A percentile compares a stretch with the other conserved stretches of the same genome.
Evolutionary conservation across 2,329 filamentous ascomycete genomes (phyloP).

Genomic region (Drechslerella stenobrocha): DNA sequence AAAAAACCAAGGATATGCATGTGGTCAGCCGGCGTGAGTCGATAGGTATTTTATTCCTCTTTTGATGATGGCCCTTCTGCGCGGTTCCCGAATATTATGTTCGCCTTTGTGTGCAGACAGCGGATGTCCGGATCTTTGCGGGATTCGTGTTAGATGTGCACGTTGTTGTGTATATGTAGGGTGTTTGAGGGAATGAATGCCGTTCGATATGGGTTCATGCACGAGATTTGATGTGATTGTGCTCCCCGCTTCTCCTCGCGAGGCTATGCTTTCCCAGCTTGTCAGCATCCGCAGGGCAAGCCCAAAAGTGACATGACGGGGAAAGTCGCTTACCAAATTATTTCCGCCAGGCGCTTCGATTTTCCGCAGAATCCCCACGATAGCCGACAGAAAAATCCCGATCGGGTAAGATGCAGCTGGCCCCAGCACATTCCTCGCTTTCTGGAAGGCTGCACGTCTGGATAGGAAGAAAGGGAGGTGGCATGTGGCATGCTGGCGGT

Average conservation of each 20-base stretch:
- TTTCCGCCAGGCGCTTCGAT: constrained; percentile 47
- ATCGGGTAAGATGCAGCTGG: constrained; percentile 46
- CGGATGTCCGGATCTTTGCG: no score
- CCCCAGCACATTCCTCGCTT: constrained; percentile 35
- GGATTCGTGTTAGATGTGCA: no score
- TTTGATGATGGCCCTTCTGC: constrained; percentile 3
- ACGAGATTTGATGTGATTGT: no score
- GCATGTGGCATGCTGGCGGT: background rate
- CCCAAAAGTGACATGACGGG: background rate
- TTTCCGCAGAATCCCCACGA: constrained; percentile 48
- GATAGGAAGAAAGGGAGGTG: constrained; percentile 2
- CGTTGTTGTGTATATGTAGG: constrained; percentile 1
- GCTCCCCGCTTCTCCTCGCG: no score
- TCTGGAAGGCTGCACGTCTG: constrained; percentile 48
- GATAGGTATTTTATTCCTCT: constrained; percentile 6
- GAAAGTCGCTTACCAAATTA: constrained; percentile 42
- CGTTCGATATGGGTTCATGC: no score
- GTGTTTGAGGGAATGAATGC: constrained; percentile 10
- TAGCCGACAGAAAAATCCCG: constrained; percentile 49
- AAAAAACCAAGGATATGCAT: constrained; percentile 20
- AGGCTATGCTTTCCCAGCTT: no score
- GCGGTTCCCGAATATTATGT: constrained; percentile 34
- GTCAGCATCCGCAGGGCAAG: background rate
- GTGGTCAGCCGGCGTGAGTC: constrained; percentile 35
- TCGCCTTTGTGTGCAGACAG: constrained; percentile 28